These are phyloP conservation scores for Corynascus novoguineensis DNA, from an alignment of 495 filamentous ascomycete genomes.

Conservation along the genomic window DNA sequence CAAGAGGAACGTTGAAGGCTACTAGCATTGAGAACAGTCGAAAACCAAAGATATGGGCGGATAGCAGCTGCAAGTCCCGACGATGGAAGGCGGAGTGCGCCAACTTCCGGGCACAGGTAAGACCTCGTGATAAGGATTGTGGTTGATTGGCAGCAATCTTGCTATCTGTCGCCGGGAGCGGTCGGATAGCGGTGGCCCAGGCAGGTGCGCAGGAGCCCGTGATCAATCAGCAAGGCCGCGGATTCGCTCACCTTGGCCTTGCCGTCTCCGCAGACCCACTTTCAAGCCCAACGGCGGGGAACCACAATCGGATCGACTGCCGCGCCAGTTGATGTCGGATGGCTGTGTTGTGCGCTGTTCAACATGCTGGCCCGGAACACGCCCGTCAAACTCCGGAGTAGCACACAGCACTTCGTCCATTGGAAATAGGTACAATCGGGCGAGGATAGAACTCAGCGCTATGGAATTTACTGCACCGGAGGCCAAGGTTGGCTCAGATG, in stretches of 20 bases:
- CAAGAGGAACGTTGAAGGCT: not conserved
- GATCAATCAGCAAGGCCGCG: conserved; percentile 24
- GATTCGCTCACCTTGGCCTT: conserved; percentile 4
- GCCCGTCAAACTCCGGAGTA: too few species aligned
- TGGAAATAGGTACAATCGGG: too few species aligned
- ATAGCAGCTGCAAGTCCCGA: not conserved
- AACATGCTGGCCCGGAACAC: too few species aligned
- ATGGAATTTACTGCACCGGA: too few species aligned
- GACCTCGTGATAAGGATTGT: conserved; percentile 19
- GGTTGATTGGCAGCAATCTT: conserved; percentile 9
- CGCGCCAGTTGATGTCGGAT: conserved; percentile 15
- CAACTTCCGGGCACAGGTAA: conserved; percentile 17
- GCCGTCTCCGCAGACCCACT: conserved; percentile 13
- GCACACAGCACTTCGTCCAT: too few species aligned
- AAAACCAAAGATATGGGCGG: not conserved
- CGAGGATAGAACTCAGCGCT: too few species aligned
- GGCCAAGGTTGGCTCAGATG: too few species aligned
- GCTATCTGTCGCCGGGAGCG: conserved; percentile 18
- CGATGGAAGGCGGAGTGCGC: conserved; percentile 9
- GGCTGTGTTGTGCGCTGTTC: conserved; percentile 3
- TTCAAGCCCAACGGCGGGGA: conserved; percentile 19
- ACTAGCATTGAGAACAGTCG: not conserved
- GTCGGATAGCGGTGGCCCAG: conserved; percentile 13
- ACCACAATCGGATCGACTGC: conserved; percentile 26
- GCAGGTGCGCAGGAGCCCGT: conserved; percentile 24